Percentiles rank a stretch among this genome's conserved stretches.
Conservation (phyloP, 2,329 filamentous ascomycete genomes). For the Massarina eburnea region DNA sequence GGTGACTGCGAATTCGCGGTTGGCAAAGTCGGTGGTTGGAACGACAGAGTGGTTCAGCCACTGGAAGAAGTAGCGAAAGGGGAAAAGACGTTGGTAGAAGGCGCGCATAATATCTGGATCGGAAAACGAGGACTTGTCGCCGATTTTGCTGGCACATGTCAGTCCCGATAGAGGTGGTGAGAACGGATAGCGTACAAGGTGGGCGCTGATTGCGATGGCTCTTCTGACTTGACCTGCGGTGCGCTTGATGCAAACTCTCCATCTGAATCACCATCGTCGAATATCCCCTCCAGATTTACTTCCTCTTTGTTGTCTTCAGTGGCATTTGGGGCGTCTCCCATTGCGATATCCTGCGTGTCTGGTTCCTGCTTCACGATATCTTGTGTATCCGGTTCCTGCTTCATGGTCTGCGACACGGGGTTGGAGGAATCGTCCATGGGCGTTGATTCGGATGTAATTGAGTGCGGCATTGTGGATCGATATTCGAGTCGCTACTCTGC, state of each 20-base stretch:
- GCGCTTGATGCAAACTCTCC: constrained; percentile 61
- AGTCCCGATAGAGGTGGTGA: constrained; percentile 13
- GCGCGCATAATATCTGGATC: constrained; percentile 86
- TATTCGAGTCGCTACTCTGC: background rate
- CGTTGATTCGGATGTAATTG: constrained; percentile 43
- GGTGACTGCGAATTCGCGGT: constrained; percentile 95
- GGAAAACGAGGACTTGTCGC: constrained; percentile 52
- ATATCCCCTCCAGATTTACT: constrained; percentile 59
- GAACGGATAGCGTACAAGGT: constrained; percentile 35
- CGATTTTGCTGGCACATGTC: constrained; percentile 27
- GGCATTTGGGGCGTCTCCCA: constrained; percentile 32
- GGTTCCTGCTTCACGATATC: constrained; percentile 6
- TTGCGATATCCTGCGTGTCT: constrained; percentile 29
- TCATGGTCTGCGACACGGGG: constrained; percentile 42
- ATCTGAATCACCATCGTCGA: constrained; percentile 59
- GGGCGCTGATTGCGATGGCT: constrained; percentile 40
- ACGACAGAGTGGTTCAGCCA: constrained; percentile 94
- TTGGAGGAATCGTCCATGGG: constrained; percentile 41
- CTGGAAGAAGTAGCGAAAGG: constrained; percentile 91
- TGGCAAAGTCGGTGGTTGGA: constrained; percentile 83
- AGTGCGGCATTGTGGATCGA: constrained; percentile 48
- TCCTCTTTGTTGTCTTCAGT: constrained; percentile 32
- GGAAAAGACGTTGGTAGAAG: constrained; percentile 95
- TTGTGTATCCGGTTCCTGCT: constrained; percentile 21
- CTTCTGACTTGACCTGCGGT: constrained; percentile 47